Evolutionary conservation across 108 stramenopile species (phyloP).

Genomic region (Cyclostephanos invisitatus): DNA sequence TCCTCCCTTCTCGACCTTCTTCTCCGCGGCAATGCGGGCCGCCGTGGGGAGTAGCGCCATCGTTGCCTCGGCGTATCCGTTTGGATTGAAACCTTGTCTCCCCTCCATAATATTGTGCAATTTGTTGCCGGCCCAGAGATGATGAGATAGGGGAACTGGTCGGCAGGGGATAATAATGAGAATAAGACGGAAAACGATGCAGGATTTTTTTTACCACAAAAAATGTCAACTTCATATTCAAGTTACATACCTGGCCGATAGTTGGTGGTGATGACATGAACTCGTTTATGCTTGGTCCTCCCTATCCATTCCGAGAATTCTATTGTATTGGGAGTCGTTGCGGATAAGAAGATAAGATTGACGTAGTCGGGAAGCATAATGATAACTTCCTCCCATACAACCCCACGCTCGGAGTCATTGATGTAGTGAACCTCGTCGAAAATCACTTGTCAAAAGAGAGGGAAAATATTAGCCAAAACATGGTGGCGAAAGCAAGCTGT

Average conservation of each 20-base stretch:
- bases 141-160: slow-evolving; percentile 93
- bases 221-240: background rate
- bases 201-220: background rate
- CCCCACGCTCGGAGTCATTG: slow-evolving; percentile 91
- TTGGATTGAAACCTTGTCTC: slow-evolving; percentile 70
- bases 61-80: slow-evolving; percentile 74
- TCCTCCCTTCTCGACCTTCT: slow-evolving; percentile 52
- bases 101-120: slow-evolving; percentile 85
- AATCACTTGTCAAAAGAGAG: slow-evolving; percentile 63
- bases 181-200: background rate
- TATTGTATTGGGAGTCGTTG: slow-evolving; percentile 96
- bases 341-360: slow-evolving; percentile 93
- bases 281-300: slow-evolving; percentile 82
- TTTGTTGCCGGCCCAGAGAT: slow-evolving; percentile 88
- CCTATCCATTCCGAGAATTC: slow-evolving; percentile 98
- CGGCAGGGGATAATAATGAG: slow-evolving; percentile 11
- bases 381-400: slow-evolving; percentile 96
- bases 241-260: slow-evolving; percentile 41
- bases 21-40: slow-evolving; percentile 38
- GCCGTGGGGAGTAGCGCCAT: slow-evolving; percentile 69
- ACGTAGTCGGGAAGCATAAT: slow-evolving; percentile 95
- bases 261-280: slow-evolving; percentile 89
- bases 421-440: slow-evolving; percentile 94
- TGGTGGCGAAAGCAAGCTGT: background rate
- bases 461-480: background rate